Base-by-base conservation (phyloP, 2,329 filamentous ascomycete genomes). In the Colletotrichum phormii region DNA sequence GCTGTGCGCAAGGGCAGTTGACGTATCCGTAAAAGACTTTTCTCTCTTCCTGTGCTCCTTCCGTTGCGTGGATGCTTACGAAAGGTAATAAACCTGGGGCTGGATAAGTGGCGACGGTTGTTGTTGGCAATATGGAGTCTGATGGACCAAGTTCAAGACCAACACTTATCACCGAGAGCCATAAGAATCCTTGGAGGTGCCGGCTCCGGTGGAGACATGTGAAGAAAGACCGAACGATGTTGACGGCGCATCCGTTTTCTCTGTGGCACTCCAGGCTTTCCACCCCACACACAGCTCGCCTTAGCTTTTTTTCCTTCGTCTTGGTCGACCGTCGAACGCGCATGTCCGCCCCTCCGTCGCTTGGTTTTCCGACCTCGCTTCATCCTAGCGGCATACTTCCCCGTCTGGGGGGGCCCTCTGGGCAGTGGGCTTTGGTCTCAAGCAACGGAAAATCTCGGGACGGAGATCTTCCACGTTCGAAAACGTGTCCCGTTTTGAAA, bases 401-500 rank as follows among this genome's bases (percentile, higher is more conserved):
- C 69, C 64, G 51, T 63, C 31, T n/a, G 18, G 42, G 35, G 63
- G 15, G 24, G 18, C 15, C 42, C 68, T 33, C 59, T 54, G 22
- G 63, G 55, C 31, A 31, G 55, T 37, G 29, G 31, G 4, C 54
- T 46, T 18, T 35, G 35, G 37, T 46, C 59, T 26, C 37, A 22
- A 37, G 58, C 37, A 26, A 46, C 70, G 70, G 70, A 64, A 70
- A 60, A 70, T 72, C 33, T 70, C 70, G 70, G 70, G 60, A 72
- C 37, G 12, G 60, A 59, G 42, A 69, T 64, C 65, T 69, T 46
- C 49, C 68, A 67, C 37, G 15, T 37, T 61, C 15, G 46, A 67
- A 51, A 54, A 55, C 24, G 54, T 35, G 35, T 60, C 54, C 59
- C 49, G 33, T 49, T 54, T n/a, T 24, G 13, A 7, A 22, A 55